Base-by-base conservation (phyloP, 2,329 filamentous ascomycete species). In the Claviceps maximensis region DNA sequence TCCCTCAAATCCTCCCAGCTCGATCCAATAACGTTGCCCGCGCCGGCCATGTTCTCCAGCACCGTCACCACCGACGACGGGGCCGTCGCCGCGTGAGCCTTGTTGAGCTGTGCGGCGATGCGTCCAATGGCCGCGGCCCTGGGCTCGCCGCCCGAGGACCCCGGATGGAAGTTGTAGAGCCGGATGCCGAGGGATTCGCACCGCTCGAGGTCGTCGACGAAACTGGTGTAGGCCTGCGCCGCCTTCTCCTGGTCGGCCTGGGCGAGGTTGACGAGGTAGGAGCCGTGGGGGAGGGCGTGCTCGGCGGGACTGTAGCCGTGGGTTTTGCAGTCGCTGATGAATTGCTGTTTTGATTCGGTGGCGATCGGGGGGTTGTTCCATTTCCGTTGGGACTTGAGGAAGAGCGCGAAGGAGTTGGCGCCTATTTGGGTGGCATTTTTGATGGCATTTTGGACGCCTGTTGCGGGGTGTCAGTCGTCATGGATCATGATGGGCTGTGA, bases 151-250 rank as follows among this genome's bases (percentile, higher is more conserved):
- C 85, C 86, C 1, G 85, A 85, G 54, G 84, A 90, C 21, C 93
- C 93, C 0, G 93, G 93, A 65, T 98, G 93, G 71, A 98, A 97
- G 69, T 98, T 98, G 74, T 97, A 98, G n/a, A 96, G 77, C 56
- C 72, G 76, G 62, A 98, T 95, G 1, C 89, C 89, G 0, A 98
- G 79, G 47, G 78, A 76, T 63, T 95, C 87, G 67, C 93, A 97
- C 10, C 93, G 82, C 50, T 80, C 73, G 1, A 98, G 75, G 66
- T 98, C 93, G 61, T 98, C 90, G 17, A 95, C 64, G 67, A 98
- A 98, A 54, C 82, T 80, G 41, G 74, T 77, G 65, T 95, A 96
- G 1, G 90, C 90, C 71, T 97, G 89, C 50, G 82, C 77, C 2
- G 89, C 87, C 66, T 95, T 94, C 41, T 76, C 77, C 27, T 79